Base-by-base conservation (phyloP, 176 grass and related monocot genomes). In the Pontederia crassipes region DNA sequence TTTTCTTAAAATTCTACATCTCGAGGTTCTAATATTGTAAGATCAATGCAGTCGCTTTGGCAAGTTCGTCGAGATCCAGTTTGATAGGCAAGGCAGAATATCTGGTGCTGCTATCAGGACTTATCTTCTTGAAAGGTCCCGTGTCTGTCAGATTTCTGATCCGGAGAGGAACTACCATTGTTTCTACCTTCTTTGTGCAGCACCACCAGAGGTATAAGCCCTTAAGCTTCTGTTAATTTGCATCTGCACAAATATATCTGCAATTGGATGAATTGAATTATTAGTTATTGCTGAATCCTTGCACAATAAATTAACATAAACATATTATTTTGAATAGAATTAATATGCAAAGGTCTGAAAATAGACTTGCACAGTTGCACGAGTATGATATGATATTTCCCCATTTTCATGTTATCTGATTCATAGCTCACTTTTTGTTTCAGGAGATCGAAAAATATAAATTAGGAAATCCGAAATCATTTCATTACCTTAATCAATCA, bases 1-100 rank as follows among this genome's bases (percentile, higher is more conserved):
- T 28, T 10, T 14, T 40, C 32, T 40, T 7, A 40, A 40, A 40
- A 40, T 40, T 40, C 32, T 40, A 7, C 2, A 4, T 7, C 1
- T 40, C 3, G 32, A 40, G 2, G 32, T 59, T 74, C 62, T 73
- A 80, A 67, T 46, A 72, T 24, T 24, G 1, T 24, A 1, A 24
- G 20, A 24, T 24, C 73, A 65, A 54, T 83, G 68, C 77, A 98
- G 94, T 86, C 94, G 94, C 8, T 98, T 98, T 89, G 94, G 94
- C 68, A 98, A 98, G 77, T 98, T 98, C 66, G 94, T 98, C 56
- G 94, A 98, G 79, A 98, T 98, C 58, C 87, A 98, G 48, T 98
- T 98, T 81, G 85, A 98, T 68, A 89, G 75, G 71, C 84, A 89
- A 35, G 94, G 94, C 65, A 86, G 82, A 67, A 98, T 98, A 77